A percentile compares a stretch with the other conserved stretches of the same genome.
Evolutionary conservation across 805 yeast genomes (phyloP).

Genomic region (Maudiozyma serrabonitensis): DNA sequence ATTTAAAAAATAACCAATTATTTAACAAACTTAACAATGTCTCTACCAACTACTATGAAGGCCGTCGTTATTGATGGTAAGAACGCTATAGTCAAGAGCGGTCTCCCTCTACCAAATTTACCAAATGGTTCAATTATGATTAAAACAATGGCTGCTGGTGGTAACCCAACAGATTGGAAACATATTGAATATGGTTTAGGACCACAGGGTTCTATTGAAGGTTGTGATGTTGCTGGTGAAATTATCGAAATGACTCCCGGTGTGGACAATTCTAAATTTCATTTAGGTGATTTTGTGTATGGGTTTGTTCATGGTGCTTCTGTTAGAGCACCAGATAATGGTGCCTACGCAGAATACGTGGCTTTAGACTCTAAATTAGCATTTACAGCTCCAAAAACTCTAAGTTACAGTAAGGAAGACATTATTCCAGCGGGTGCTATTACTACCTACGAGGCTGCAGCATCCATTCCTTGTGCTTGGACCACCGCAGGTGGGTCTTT

Average conservation of each 20-base stretch:
- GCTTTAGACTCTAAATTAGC: conserved; percentile 18
- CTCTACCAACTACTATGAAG: conserved; percentile 27
- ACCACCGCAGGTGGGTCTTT: conserved; percentile 40
- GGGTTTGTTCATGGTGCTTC: conserved; percentile 47
- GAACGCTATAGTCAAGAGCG: conserved; percentile 20
- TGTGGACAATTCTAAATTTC: conserved; percentile 26
- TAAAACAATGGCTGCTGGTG: conserved; percentile 44
- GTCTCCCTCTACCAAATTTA: conserved; percentile 24
- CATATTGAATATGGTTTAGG: conserved; percentile 36
- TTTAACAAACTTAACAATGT: not conserved
- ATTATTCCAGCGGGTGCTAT: conserved; percentile 31
- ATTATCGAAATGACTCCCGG: conserved; percentile 29
- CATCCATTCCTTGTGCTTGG: conserved; percentile 46
- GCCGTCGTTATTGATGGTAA: conserved; percentile 33
- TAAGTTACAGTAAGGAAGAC: conserved; percentile 13
- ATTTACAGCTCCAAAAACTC: conserved; percentile 8
- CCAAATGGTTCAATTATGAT: conserved; percentile 32
- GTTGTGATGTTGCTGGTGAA: conserved; percentile 39
- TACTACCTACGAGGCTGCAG: conserved; percentile 55
- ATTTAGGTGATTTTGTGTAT: conserved; percentile 49
- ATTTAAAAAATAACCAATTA: too few relatives aligned
- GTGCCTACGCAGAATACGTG: conserved; percentile 52
- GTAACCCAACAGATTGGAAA: conserved; percentile 68
- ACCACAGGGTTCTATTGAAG: conserved; percentile 40
- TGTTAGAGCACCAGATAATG: conserved; percentile 34